Evolutionary conservation across 495 filamentous ascomycete species (phyloP).

Genomic region (Neurospora sp.): DNA sequence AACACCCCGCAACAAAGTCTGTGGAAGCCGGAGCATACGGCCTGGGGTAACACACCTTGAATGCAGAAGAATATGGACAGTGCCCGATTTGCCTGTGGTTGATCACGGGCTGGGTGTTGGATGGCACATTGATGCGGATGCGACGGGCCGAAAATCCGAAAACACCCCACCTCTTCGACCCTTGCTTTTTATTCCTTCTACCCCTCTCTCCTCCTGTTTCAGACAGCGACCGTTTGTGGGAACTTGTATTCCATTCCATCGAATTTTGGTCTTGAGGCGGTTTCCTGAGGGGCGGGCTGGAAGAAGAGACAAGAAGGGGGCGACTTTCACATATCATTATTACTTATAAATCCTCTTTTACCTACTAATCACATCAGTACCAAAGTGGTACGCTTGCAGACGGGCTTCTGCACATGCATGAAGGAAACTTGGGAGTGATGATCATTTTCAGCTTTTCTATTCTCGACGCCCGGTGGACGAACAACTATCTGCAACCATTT

Average conservation of each 20-base stretch:
- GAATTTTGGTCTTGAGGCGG: not conserved
- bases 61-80: not conserved
- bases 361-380: not conserved
- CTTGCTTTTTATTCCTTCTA: not conserved
- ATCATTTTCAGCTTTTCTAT: not conserved
- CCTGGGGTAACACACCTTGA: not conserved
- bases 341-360: not conserved
- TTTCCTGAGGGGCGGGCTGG: not conserved
- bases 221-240: not conserved
- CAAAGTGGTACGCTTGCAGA: not conserved
- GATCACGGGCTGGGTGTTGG: not conserved
- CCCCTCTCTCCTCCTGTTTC: not conserved
- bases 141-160: not conserved
- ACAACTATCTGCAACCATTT: not conserved
- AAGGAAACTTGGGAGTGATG: not conserved
- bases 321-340: not conserved
- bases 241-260: not conserved
- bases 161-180: not conserved
- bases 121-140: not conserved
- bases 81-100: not conserved
- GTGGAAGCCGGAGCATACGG: not conserved
- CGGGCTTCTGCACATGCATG: not conserved
- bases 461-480: not conserved
- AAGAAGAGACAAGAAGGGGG: not conserved
- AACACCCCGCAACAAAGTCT: not conserved